A percentile compares a stretch with the other conserved stretches of the same genome.
These are phyloP conservation scores for Pterulicium gracile DNA, from an alignment of 1,284 basidiomycete genomes.

Conservation along the genomic window DNA sequence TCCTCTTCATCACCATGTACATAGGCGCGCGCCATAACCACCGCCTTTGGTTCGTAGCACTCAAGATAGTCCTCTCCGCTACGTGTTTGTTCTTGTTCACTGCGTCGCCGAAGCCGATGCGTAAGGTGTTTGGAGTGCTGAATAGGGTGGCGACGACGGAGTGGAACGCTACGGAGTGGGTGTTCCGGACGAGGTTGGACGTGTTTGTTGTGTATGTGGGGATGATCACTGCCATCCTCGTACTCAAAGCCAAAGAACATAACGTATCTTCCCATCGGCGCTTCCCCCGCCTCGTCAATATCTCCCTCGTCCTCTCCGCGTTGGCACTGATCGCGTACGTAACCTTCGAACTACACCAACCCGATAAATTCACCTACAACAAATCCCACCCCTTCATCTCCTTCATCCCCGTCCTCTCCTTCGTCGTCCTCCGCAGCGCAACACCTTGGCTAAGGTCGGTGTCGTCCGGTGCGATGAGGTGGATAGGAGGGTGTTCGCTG, in stretches of 20 bases:
- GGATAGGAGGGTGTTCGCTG: conserved; percentile 74
- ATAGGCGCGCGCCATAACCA: conserved; percentile 68
- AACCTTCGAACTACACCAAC: conserved; percentile 66
- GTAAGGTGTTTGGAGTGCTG: conserved; percentile 53
- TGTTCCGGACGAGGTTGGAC: conserved; percentile 79
- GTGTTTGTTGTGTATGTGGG: conserved; percentile 82
- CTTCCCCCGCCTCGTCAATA: conserved; percentile 48
- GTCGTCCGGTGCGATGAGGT: conserved; percentile 62
- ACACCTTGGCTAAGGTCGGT: conserved; percentile 58
- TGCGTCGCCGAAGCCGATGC: conserved; percentile 51
- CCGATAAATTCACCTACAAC: conserved; percentile 80
- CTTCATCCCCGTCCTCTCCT: conserved; percentile 70
- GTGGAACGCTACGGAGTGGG: conserved; percentile 82
- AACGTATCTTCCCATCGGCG: conserved; percentile 58
- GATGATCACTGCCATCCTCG: conserved; percentile 67
- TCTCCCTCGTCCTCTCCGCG: conserved; percentile 34
- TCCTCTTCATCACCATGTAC: conserved; percentile 75
- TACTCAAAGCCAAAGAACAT: conserved; percentile 68
- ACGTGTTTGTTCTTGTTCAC: conserved; percentile 56
- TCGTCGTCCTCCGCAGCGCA: conserved; percentile 69
- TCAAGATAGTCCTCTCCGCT: conserved; percentile 62
- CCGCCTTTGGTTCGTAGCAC: conserved; percentile 50
- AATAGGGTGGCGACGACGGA: conserved; percentile 57
- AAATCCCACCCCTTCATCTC: conserved; percentile 76
- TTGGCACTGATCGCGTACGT: conserved; percentile 68